Base-by-base conservation (phyloP, 495 filamentous ascomycete species). In the Tuber brumale region DNA sequence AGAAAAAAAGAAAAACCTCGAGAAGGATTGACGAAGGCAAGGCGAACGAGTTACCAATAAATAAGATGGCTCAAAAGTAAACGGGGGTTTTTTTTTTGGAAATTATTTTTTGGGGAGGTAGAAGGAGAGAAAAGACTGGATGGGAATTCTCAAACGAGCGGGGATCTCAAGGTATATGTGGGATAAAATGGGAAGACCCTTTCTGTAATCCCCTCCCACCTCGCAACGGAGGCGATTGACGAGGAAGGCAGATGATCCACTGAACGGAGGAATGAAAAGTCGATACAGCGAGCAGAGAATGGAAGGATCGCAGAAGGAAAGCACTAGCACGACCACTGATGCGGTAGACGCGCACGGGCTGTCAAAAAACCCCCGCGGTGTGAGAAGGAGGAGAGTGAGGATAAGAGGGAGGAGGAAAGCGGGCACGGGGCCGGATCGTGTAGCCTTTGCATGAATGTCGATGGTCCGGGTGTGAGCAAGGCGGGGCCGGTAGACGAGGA, bases 101-200 rank as follows among this genome's bases (percentile, higher is more conserved):
- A 76, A 76, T 75, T 70, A 79, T 72, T 77, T 71, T 76, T 70
- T n/a, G n/a, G 73, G 66, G 69, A 79, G 76, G 73, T 70, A 73
- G 79, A 81, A 44, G 51, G 72, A 75, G 41, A 74, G 72, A 72
- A 75, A 44, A 76, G 74, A 79, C 73, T 27, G 19, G 48, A 41
- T 71, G 70, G 45, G 71, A 23, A 75, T 79, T 73, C 71, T 77
- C 78, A 75, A 78, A 79, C 70, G 79, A 72, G 66, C 72, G 75
- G 74, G 76, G 79, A 76, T 78, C 71, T 74, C 76, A 79, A 82
- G 77, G 71, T 76, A 82, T 82, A 82, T 81, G 76, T 81, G 72
- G 72, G 74, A 72, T 75, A 77, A 81, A 81, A 73, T 81, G 75
- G 75, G 39, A 71, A 71, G 78, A 74, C 35, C 69, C 57, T 35